Evolutionary conservation across 2,329 filamentous ascomycete species (phyloP).

Genomic region (Dissoconium aciculare): DNA sequence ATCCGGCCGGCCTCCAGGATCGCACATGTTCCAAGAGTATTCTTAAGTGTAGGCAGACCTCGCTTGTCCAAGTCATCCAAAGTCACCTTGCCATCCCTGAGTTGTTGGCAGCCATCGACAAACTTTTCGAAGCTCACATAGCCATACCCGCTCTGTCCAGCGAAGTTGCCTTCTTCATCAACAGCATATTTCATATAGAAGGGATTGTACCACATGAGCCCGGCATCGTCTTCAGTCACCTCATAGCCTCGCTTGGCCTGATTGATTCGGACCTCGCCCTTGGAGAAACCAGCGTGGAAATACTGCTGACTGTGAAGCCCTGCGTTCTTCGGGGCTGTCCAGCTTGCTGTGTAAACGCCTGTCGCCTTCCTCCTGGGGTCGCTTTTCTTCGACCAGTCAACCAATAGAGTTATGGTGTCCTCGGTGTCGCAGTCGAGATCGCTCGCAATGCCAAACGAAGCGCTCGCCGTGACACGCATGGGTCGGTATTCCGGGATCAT

Average conservation of each 20-base stretch:
- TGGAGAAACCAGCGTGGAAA: constrained; percentile 80
- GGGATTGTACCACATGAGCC: constrained; percentile 76
- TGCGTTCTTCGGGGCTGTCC: constrained; percentile 83
- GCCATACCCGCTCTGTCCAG: constrained; percentile 78
- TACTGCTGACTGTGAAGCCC: constrained; percentile 96
- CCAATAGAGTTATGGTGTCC: constrained; percentile 82
- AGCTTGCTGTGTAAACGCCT: constrained; percentile 82
- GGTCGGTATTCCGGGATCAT: constrained; percentile 77
- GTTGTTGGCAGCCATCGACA: constrained; percentile 64
- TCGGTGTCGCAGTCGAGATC: constrained; percentile 74
- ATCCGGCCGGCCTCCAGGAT: constrained; percentile 76
- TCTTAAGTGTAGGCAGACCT: constrained; percentile 68
- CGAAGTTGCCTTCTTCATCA: constrained; percentile 65
- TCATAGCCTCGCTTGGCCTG: constrained; percentile 93
- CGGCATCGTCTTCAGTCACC: constrained; percentile 64
- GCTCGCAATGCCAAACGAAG: constrained; percentile 63
- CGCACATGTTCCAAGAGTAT: constrained; percentile 82
- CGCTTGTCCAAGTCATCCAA: constrained; percentile 65
- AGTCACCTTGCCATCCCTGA: constrained; percentile 59
- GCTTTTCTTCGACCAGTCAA: constrained; percentile 67
- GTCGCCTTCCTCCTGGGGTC: constrained; percentile 60
- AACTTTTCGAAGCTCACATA: constrained; percentile 96
- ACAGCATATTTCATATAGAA: constrained; percentile 19
- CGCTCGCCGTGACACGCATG: constrained; percentile 61
- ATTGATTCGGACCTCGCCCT: constrained; percentile 77